These are phyloP conservation scores for Potentilla sterilis DNA, from an alignment of 306 rosid genomes.

Conservation along the genomic window DNA sequence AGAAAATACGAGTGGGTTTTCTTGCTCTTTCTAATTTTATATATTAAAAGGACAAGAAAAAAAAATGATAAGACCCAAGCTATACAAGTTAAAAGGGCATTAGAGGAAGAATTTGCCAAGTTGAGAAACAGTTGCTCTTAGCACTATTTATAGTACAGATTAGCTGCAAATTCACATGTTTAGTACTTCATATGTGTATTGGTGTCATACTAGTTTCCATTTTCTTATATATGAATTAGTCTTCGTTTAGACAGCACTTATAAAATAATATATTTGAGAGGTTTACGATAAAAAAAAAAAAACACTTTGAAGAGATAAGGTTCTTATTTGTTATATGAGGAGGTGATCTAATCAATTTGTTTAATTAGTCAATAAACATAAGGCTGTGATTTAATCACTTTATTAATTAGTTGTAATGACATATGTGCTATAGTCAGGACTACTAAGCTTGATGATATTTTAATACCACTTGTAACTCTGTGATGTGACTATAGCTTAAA, in stretches of 20 bases:
- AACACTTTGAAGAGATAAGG: neutral
- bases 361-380: neutral
- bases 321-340: neutral
- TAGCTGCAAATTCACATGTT: neutral
- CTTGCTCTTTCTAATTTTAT: too few relatives aligned
- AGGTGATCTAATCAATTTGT: neutral
- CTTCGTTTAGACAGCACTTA: neutral
- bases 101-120: neutral
- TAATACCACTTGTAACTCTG: neutral
- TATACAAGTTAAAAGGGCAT: neutral
- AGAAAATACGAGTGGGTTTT: neutral
- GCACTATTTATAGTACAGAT: neutral
- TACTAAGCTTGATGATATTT: conserved; percentile 2
- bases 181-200: neutral
- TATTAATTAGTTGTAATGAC: neutral
- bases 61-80: too few relatives aligned
- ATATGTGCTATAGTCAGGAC: neutral
- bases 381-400: neutral
- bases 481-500: conserved; percentile 2
- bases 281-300: neutral
- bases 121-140: neutral
- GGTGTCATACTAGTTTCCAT: neutral
- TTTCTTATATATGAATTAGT: neutral
- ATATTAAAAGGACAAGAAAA: too few relatives aligned
- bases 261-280: neutral